These are phyloP conservation scores for Sedum album DNA, from an alignment of 164 flowering plant species.

Conservation along the genomic window DNA sequence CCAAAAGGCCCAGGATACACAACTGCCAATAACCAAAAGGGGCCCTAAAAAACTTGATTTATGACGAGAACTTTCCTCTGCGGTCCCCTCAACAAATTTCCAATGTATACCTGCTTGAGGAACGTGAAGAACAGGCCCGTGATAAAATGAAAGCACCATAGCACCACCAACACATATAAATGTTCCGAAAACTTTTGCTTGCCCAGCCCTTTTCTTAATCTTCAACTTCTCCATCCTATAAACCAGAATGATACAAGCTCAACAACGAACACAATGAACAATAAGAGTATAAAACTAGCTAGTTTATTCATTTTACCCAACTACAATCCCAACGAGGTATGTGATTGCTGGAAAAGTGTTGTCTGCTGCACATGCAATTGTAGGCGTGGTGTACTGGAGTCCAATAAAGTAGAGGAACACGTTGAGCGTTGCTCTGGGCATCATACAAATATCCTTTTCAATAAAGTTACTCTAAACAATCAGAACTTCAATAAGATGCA, in stretches of 20 bases:
- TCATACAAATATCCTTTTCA: background rate
- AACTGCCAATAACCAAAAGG: slow-evolving; percentile 36
- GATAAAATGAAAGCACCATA: slow-evolving; percentile 76
- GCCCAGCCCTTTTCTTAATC: slow-evolving; percentile 39
- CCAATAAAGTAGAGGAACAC: slow-evolving; percentile 41
- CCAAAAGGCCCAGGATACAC: slow-evolving; percentile 58
- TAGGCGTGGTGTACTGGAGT: slow-evolving; percentile 40
- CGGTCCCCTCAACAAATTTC: slow-evolving; percentile 34
- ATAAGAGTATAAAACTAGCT: background rate
- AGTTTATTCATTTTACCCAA: slow-evolving; percentile 19
- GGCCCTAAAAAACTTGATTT: slow-evolving; percentile 34
- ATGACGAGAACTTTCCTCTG: slow-evolving; percentile 10
- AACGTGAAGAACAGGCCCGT: slow-evolving; percentile 37
- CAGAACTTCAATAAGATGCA: too few species aligned
- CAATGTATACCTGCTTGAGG: slow-evolving; percentile 54
- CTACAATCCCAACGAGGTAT: slow-evolving; percentile 37
- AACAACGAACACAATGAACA: background rate
- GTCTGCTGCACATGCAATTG: slow-evolving; percentile 35
- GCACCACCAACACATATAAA: slow-evolving; percentile 77
- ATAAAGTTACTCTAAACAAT: too few species aligned
- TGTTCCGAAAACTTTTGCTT: slow-evolving; percentile 70
- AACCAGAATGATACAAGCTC: background rate
- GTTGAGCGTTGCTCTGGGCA: slow-evolving; percentile 35
- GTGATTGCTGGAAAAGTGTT: slow-evolving; percentile 47
- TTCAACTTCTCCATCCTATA: slow-evolving; percentile 53